A percentile compares a stretch with the other conserved stretches of the same genome.
Evolutionary conservation across 495 filamentous ascomycete genomes (phyloP).

Genomic region (Xylaria nigripes): DNA sequence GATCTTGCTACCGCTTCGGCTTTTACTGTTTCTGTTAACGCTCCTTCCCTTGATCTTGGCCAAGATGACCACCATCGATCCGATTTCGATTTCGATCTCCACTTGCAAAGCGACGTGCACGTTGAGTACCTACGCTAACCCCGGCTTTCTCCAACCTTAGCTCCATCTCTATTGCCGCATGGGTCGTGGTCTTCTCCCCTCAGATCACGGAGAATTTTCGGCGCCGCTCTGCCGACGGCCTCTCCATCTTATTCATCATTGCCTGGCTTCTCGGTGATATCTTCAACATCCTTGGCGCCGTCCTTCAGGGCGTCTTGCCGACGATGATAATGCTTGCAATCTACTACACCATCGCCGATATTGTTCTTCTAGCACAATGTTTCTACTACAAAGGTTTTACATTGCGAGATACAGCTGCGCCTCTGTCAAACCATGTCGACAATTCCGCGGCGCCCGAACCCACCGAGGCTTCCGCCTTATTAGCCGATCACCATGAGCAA

Average conservation of each 20-base stretch:
- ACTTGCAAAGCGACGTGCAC: background rate
- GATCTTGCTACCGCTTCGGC: conserved; percentile 11
- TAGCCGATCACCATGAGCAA: conserved; percentile 18
- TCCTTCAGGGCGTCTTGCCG: conserved; percentile 87
- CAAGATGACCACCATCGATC: background rate
- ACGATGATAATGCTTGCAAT: conserved; percentile 94
- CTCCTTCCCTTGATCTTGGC: background rate
- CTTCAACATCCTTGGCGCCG: conserved; percentile 89
- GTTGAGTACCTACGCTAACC: conserved; percentile 3
- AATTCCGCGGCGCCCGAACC: conserved; percentile 18
- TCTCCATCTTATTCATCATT: conserved; percentile 82
- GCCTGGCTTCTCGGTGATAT: conserved; percentile 91
- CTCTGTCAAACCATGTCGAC: conserved; percentile 17
- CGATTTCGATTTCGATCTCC: background rate
- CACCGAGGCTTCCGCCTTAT: conserved; percentile 36
- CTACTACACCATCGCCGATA: conserved; percentile 91
- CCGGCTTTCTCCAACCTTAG: conserved; percentile 29
- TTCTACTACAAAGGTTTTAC: conserved; percentile 91
- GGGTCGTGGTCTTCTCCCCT: conserved; percentile 95
- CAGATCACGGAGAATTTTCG: conserved; percentile 95
- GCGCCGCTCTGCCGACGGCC: conserved; percentile 74
- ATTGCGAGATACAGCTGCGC: conserved; percentile 46
- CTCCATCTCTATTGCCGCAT: conserved; percentile 92
- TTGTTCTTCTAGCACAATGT: conserved; percentile 78
- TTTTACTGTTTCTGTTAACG: background rate